Conservation (phyloP, 139 green algal genomes). For the Haematococcus lacustris region DNA sequence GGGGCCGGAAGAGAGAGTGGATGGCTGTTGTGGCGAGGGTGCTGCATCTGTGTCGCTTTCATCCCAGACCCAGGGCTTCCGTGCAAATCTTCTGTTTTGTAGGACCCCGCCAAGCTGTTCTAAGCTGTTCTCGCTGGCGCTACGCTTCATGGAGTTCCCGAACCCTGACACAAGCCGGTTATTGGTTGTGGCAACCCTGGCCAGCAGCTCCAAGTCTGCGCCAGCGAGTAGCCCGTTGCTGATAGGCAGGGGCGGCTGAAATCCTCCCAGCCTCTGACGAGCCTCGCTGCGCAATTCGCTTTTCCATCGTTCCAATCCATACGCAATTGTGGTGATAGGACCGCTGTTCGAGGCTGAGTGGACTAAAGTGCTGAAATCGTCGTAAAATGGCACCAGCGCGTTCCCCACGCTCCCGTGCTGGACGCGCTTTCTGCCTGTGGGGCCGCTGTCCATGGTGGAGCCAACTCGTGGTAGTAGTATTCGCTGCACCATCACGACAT, state of each 20-base stretch:
- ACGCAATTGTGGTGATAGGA: too few species aligned
- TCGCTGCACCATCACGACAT: too few species aligned
- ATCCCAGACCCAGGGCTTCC: conserved; percentile 1
- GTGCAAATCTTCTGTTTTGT: conserved; percentile 7
- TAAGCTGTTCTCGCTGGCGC: conserved; percentile 29
- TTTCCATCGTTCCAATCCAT: conserved; percentile 42
- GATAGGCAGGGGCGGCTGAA: conserved; percentile 21
- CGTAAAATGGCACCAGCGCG: too few species aligned
- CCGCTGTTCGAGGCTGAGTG: too few species aligned
- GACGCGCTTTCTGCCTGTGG: too few species aligned
- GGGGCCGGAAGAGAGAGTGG: not conserved
- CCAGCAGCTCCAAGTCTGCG: conserved; percentile 32
- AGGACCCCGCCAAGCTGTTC: conserved; percentile 10
- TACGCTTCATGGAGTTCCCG: conserved; percentile 30
- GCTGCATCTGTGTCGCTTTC: not conserved
- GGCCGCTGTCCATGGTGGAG: too few species aligned
- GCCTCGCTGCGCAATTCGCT: conserved; percentile 26
- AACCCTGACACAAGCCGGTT: not conserved
- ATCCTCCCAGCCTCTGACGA: conserved; percentile 23
- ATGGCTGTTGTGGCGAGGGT: not conserved
- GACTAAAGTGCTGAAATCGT: too few species aligned
- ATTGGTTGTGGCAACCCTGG: not conserved
- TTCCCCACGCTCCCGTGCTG: too few species aligned
- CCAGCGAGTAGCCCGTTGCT: conserved; percentile 20
- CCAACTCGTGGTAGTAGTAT: too few species aligned